Conservation (phyloP, 192 early-diverging fungal genomes). For the Podila minutissima region DNA sequence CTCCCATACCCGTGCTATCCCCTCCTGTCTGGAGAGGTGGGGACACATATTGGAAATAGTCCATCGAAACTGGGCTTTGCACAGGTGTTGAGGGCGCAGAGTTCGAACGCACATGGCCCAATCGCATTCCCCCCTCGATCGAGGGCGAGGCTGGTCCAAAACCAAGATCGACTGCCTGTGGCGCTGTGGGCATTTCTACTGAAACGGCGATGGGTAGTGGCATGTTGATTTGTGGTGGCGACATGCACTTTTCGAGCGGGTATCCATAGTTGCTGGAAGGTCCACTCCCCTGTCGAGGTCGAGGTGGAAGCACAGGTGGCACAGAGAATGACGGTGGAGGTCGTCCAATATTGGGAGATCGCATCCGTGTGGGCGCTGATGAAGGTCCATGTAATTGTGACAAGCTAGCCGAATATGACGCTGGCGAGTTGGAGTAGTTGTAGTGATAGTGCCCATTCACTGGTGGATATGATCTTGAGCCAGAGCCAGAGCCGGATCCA, state of each 20-base stretch:
- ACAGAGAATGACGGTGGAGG: too few relatives aligned
- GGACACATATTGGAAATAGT: not conserved
- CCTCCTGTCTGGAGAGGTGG: not conserved
- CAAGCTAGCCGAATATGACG: too few relatives aligned
- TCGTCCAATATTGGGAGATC: not conserved
- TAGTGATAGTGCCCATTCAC: too few relatives aligned
- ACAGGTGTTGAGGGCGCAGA: not conserved
- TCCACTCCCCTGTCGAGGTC: not conserved
- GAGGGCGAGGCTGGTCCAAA: conserved; percentile 19
- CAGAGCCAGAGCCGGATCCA: not conserved
- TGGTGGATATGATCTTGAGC: not conserved
- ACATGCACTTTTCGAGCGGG: not conserved
- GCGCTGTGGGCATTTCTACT: conserved; percentile 23
- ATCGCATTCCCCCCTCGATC: not conserved
- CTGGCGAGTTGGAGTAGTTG: too few relatives aligned
- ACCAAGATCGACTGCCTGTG: conserved; percentile 26
- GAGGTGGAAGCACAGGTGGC: not conserved
- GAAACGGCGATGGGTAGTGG: conserved; percentile 10
- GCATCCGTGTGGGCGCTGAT: not conserved
- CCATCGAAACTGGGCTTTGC: conserved; percentile 1
- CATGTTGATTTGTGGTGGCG: not conserved
- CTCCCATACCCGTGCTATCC: not conserved
- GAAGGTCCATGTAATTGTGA: not conserved
- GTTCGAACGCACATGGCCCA: not conserved
- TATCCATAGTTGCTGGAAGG: not conserved